Conservation (phyloP, 106 monocot genomes). For the Platanthera zijinensis region DNA sequence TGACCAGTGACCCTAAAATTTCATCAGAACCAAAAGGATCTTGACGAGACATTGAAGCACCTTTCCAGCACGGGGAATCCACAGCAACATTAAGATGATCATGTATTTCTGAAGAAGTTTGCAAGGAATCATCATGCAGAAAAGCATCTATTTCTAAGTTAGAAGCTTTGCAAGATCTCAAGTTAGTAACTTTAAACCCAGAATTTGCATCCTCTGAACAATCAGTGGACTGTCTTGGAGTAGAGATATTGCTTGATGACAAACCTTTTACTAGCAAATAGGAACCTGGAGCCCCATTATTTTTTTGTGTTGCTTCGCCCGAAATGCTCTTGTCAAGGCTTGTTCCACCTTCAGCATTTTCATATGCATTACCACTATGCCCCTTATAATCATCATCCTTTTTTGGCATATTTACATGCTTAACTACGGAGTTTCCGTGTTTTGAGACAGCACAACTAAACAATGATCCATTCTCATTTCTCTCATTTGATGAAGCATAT, state of each 20-base stretch:
- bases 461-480: not conserved
- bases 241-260: not conserved
- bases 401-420: constrained; percentile 21
- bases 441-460: not conserved
- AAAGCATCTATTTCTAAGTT: not conserved
- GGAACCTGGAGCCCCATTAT: not conserved
- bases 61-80: constrained; percentile 84
- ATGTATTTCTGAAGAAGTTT: constrained; percentile 25
- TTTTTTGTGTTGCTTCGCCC: not conserved
- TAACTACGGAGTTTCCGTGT: not conserved
- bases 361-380: constrained; percentile 1
- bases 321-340: constrained; percentile 1
- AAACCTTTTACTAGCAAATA: constrained; percentile 8
- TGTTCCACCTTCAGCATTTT: constrained; percentile 12
- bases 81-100: constrained; percentile 41
- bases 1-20: not conserved
- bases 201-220: constrained; percentile 6
- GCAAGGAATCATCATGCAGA: constrained; percentile 13
- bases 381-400: constrained; percentile 20
- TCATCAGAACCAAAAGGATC: constrained; percentile 24
- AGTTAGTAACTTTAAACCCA: constrained; percentile 7
- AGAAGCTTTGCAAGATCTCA: constrained; percentile 7
- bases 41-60: constrained; percentile 23
- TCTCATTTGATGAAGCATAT: constrained; percentile 8
- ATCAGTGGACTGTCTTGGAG: not conserved